phyloP scores from a whole-genome alignment of 2,329 filamentous ascomycete genomes.

The Sarocladium kiliense region DNA sequence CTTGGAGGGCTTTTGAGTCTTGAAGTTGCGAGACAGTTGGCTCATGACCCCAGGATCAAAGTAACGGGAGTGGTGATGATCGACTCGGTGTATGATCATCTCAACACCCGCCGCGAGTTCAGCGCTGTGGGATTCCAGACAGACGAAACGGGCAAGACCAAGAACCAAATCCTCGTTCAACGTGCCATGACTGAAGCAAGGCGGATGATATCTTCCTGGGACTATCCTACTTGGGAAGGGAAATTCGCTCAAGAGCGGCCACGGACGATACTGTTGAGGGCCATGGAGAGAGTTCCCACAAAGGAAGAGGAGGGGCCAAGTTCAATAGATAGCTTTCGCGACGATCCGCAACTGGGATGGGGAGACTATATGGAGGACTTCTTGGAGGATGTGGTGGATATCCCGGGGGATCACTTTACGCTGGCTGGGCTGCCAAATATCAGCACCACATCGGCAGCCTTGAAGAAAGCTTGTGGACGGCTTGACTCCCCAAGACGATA shows the following conservation, averaged over 20 bases:
- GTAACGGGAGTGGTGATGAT: conserved; percentile 48
- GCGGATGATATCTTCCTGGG: conserved; percentile 35
- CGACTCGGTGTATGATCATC: conserved; percentile 40
- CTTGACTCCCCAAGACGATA: background rate
- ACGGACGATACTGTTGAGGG: conserved; percentile 39
- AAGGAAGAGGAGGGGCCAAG: conserved; percentile 18
- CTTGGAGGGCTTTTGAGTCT: conserved; percentile 47
- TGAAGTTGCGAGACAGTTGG: conserved; percentile 42
- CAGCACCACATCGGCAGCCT: conserved; percentile 19
- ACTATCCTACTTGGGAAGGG: conserved; percentile 31
- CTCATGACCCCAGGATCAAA: conserved; percentile 27
- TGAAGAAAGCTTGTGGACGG: background rate
- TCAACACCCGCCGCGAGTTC: conserved; percentile 7
- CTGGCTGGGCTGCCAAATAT: conserved; percentile 32
- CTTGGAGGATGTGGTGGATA: conserved; percentile 39
- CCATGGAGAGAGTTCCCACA: conserved; percentile 33
- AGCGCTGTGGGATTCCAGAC: conserved; percentile 10
- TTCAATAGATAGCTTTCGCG: conserved; percentile 38
- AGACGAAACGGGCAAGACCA: conserved; percentile 23
- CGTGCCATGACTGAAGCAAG: conserved; percentile 37
- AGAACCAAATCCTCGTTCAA: conserved; percentile 28
- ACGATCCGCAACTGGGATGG: conserved; percentile 43
- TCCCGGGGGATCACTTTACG: conserved; percentile 48
- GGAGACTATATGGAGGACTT: conserved; percentile 37
- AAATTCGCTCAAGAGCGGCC: conserved; percentile 25